Evolutionary conservation across 78 protist genomes (phyloP).

Genomic region (Chrysochromulina tobinii): DNA sequence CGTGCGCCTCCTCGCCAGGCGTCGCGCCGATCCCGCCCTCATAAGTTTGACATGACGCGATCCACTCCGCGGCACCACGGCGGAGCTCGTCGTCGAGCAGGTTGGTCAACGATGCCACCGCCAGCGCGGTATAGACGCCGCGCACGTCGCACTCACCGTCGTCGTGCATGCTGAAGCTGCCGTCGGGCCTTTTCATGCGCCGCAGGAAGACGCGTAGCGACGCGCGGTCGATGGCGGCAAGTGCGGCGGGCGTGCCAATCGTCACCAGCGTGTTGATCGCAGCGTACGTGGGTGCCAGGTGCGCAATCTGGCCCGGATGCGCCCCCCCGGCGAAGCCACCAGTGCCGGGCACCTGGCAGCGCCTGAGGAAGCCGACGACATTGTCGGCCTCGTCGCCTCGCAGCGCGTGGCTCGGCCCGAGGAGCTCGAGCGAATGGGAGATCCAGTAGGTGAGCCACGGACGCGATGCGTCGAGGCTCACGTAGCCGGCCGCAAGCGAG

Average conservation of each 20-base stretch:
- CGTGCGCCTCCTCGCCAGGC: constrained; percentile 97
- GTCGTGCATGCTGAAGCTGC: constrained; percentile 82
- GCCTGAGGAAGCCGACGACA: constrained; percentile 10
- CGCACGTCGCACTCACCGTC: constrained; percentile 86
- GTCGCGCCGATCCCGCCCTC: constrained; percentile 95
- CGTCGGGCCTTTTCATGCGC: constrained; percentile 25
- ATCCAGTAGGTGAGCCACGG: constrained; percentile 94
- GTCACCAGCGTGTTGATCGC: constrained; percentile 73
- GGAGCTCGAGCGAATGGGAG: constrained; percentile 66
- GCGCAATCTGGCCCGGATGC: constrained; percentile 73
- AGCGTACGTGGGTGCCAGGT: constrained; percentile 97
- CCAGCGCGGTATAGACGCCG: constrained; percentile 78
- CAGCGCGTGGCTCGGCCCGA: constrained; percentile 16
- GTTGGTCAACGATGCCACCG: constrained; percentile 56
- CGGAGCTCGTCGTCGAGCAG: constrained; percentile 48
- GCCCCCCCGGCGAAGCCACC: constrained; percentile 81
- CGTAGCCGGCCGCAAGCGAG: neutral
- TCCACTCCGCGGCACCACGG: constrained; percentile 58
- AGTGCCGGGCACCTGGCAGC: constrained; percentile 41
- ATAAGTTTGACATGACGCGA: constrained; percentile 89
- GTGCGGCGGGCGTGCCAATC: constrained; percentile 71
- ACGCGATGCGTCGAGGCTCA: constrained; percentile 58
- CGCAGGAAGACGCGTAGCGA: constrained; percentile 40
- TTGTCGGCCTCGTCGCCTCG: neutral
- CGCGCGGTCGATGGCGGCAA: constrained; percentile 58